Conservation (phyloP, 1,284 basidiomycete species). For the Austroboletus sp. region DNA sequence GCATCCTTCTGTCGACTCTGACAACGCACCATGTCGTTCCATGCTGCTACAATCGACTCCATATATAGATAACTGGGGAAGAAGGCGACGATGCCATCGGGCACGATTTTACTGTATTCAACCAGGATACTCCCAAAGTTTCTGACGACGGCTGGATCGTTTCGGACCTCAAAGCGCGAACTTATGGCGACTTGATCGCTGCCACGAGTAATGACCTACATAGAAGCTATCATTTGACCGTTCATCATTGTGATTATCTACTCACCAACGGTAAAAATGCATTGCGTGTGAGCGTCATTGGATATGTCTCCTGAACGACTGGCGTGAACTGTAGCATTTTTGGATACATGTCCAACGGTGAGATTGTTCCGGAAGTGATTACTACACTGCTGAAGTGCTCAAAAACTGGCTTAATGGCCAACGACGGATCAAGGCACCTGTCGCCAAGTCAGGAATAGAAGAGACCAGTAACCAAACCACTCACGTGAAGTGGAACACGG, state of each 20-base stretch:
- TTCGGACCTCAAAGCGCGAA: slow-evolving; percentile 98
- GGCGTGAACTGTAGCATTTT: slow-evolving; percentile 99
- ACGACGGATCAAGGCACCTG: slow-evolving; percentile 93
- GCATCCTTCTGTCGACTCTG: background rate
- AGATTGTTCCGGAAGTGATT: slow-evolving; percentile 97
- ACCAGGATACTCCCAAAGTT: slow-evolving; percentile 98
- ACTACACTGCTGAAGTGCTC: slow-evolving; percentile 97
- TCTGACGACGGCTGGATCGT: slow-evolving; percentile 96
- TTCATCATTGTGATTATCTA: slow-evolving; percentile 10
- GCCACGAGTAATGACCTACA: slow-evolving; percentile 92
- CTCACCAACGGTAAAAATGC: slow-evolving; percentile 92
- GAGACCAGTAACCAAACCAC: slow-evolving; percentile 27
- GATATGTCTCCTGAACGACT: slow-evolving; percentile 93
- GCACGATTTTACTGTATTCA: slow-evolving; percentile 95
- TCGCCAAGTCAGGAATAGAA: slow-evolving; percentile 9
- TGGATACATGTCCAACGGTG: slow-evolving; percentile 98
- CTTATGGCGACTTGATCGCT: slow-evolving; percentile 98
- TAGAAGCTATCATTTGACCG: background rate
- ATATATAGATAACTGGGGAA: slow-evolving; percentile 99
- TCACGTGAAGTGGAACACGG: slow-evolving; percentile 95
- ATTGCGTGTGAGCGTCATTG: slow-evolving; percentile 96
- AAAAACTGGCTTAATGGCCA: slow-evolving; percentile 97
- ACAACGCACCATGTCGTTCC: slow-evolving; percentile 93
- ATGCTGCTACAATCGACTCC: slow-evolving; percentile 98
- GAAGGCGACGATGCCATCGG: slow-evolving; percentile 99